A percentile compares a stretch with the other conserved stretches of the same genome.
These are phyloP conservation scores for Penicillium frequentans DNA, from an alignment of 2,329 filamentous ascomycete genomes.

Conservation along the genomic window DNA sequence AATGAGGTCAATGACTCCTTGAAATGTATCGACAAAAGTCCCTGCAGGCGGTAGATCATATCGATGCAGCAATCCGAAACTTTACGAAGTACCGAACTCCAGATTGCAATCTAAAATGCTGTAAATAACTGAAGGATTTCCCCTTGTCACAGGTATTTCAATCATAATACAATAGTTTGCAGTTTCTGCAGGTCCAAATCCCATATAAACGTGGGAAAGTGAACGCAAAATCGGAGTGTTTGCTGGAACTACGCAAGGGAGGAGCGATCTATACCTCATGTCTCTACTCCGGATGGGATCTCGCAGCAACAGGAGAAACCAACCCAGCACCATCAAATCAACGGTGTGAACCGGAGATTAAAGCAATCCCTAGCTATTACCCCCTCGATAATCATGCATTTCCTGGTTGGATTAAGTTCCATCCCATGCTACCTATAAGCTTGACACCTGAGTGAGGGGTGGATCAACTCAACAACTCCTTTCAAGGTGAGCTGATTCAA, in stretches of 20 bases:
- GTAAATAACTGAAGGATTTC: background rate
- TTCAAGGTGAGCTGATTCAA: background rate
- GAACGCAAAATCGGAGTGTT: background rate
- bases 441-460: background rate
- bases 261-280: constrained; percentile 4
- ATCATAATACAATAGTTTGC: background rate
- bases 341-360: constrained; percentile 5
- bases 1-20: background rate
- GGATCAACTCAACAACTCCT: background rate
- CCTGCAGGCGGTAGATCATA: constrained; percentile 7
- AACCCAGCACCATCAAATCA: constrained; percentile 2
- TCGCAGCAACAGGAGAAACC: constrained; percentile 12
- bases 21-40: background rate
- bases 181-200: background rate
- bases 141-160: constrained; percentile 8
- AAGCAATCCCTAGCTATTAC: constrained; percentile 3
- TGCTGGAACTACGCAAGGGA: constrained; percentile 16
- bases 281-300: constrained; percentile 8
- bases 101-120: background rate
- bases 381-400: constrained; percentile 7
- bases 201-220: background rate
- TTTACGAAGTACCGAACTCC: background rate
- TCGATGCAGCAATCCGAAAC: background rate
- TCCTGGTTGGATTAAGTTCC: background rate
- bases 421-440: constrained; percentile 1